phyloP scores from a whole-genome alignment of 768 basidiomycete genomes.

The Phylloporus sp. region DNA sequence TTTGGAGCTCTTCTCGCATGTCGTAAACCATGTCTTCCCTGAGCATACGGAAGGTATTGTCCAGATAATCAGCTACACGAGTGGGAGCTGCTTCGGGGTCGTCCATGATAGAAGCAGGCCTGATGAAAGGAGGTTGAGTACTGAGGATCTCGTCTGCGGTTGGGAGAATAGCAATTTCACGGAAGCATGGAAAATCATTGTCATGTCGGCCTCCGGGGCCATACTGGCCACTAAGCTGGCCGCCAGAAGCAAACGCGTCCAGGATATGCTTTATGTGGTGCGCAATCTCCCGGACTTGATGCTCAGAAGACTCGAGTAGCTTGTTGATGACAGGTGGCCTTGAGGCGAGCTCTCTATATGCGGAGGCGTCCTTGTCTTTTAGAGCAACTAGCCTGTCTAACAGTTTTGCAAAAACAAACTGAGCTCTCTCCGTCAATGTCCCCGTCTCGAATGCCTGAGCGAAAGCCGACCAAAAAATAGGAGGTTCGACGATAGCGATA shows the following conservation, averaged over 20 bases:
- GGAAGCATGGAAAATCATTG: slow-evolving; percentile 61
- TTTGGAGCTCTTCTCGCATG: slow-evolving; percentile 53
- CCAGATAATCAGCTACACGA: slow-evolving; percentile 48
- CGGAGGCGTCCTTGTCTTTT: slow-evolving; percentile 28
- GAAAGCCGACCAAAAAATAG: slow-evolving; percentile 46
- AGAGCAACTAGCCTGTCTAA: slow-evolving; percentile 43
- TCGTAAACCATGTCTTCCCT: slow-evolving; percentile 63
- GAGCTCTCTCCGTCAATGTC: slow-evolving; percentile 31
- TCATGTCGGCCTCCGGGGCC: slow-evolving; percentile 65
- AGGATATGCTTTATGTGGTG: slow-evolving; percentile 41
- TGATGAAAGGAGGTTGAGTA: slow-evolving; percentile 46
- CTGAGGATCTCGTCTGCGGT: slow-evolving; percentile 57
- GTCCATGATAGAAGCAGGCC: slow-evolving; percentile 41
- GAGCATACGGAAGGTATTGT: slow-evolving; percentile 62
- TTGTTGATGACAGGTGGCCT: slow-evolving; percentile 25
- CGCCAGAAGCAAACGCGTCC: slow-evolving; percentile 24
- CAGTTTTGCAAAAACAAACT: slow-evolving; percentile 44
- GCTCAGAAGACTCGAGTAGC: slow-evolving; percentile 24
- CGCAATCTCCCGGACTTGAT: slow-evolving; percentile 30
- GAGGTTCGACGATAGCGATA: slow-evolving; percentile 42
- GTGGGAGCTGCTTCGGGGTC: slow-evolving; percentile 36
- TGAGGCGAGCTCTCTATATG: slow-evolving; percentile 38
- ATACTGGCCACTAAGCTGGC: slow-evolving; percentile 12
- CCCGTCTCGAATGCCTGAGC: slow-evolving; percentile 30
- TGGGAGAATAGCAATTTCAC: slow-evolving; percentile 56